Base-by-base conservation (phyloP, 2,329 filamentous ascomycete species). In the Pestalotiopsis fici region DNA sequence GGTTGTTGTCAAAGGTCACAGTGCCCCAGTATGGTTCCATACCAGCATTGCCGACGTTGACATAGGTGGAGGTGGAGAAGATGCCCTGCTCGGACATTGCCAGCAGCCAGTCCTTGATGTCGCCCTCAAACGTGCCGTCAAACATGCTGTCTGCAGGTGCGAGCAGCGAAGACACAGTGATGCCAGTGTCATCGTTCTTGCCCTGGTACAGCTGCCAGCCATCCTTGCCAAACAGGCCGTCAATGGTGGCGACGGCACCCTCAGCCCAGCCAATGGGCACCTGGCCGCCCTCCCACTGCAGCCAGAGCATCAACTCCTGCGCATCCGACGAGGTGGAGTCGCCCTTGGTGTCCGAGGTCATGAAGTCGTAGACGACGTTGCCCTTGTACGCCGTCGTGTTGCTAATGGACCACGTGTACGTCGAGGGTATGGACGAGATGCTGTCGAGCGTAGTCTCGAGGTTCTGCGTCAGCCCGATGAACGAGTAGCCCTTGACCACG, bases 301-400 rank as follows among this genome's bases (percentile, higher is more conserved):
- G 76, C 81, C 81, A 83, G 15, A 83, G 80, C 81, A 83, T 83
- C 27, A 82, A 74, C 67, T 83, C 81, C 66, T 82, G 80, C 0
- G 80, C 78, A 4, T 69, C 67, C 37, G 72, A 72, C 21, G 78
- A 80, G 3, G 81, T 83, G 1, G 77, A 80, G 73, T 83, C 81
- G 56, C 80, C 80, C 60, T 81, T 78, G 9, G 77, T 79, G 69
- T 81, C 76, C 21, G 78, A 80, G 5, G 80, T 82, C 78, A 83
- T 83, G 54, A 65, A 65, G 54, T 65, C 63, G 54, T 65, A 65
- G 28, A 65, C 63, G 12, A 65, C 63, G 23, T 37, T 56, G 70
- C 71, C 72, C 66, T 82, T 83, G 69, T 80, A 83, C 2, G 76
- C 75, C 2, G 80, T 81, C 3, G 73, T 77, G 66, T 82, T 82